These are phyloP conservation scores for Catharanthus roseus DNA, from an alignment of 257 asterid genomes.

Conservation along the genomic window DNA sequence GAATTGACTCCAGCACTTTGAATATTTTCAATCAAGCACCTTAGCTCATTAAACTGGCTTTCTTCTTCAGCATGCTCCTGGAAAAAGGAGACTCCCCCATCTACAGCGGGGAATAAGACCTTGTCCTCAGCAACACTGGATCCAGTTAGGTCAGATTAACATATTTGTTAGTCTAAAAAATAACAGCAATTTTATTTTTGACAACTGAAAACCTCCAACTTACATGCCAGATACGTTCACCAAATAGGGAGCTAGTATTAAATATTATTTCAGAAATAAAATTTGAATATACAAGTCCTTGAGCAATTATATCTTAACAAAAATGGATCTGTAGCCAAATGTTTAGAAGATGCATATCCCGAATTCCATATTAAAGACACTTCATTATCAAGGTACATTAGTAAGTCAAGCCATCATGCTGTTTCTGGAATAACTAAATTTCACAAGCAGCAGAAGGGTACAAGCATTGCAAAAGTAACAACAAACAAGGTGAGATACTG, in stretches of 20 bases:
- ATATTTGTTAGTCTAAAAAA: neutral
- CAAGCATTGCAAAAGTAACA: neutral
- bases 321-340: neutral
- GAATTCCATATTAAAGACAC: neutral
- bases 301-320: neutral
- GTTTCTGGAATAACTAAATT: neutral
- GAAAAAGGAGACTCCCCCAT: slow-evolving; percentile 39
- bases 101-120: slow-evolving; percentile 44
- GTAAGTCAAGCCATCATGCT: neutral
- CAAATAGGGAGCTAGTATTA: neutral
- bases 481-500: neutral
- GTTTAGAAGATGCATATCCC: neutral
- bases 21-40: slow-evolving; percentile 37
- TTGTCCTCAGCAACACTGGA: slow-evolving; percentile 44
- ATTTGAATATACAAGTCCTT: neutral
- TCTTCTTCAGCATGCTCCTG: slow-evolving; percentile 46
- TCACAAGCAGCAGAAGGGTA: neutral
- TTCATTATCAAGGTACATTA: neutral
- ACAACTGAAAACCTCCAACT: neutral
- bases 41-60: slow-evolving; percentile 38
- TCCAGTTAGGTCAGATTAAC: slow-evolving; percentile 3
- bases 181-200: neutral
- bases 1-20: slow-evolving; percentile 39
- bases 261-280: neutral
- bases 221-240: neutral